These are phyloP conservation scores for Flueggea neowawraea DNA, from an alignment of 441 rosid genomes.

Conservation along the genomic window DNA sequence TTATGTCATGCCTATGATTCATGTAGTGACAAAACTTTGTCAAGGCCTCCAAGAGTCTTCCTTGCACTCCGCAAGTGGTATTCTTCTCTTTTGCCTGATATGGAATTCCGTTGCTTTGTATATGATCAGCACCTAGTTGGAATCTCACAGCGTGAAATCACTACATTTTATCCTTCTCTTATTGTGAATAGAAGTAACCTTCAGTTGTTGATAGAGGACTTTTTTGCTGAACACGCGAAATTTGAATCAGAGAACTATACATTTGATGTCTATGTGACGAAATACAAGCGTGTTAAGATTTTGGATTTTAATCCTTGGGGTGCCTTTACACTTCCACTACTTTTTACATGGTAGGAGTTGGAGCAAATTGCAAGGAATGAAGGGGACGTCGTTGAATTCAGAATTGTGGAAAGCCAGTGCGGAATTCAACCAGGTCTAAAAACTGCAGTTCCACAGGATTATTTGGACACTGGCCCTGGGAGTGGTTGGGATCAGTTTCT, in stretches of 20 bases:
- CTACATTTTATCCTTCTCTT: constrained; percentile 63
- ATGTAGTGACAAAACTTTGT: constrained; percentile 40
- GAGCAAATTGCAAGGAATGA: too few relatives aligned
- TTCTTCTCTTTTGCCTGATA: constrained; percentile 50
- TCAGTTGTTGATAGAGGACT: constrained; percentile 34
- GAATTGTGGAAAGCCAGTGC: too few relatives aligned
- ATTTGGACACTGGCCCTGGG: constrained; percentile 59
- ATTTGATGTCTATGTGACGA: too few relatives aligned
- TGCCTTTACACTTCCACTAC: too few relatives aligned
- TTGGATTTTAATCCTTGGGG: too few relatives aligned
- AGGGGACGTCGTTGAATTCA: too few relatives aligned
- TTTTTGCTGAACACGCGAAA: constrained; percentile 42
- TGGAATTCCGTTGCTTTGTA: constrained; percentile 85
- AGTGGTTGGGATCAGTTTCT: constrained; percentile 83
- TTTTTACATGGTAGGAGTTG: too few relatives aligned
- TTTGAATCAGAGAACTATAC: too few relatives aligned
- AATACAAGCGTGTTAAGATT: too few relatives aligned
- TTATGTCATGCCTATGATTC: constrained; percentile 73
- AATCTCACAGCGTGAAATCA: constrained; percentile 75
- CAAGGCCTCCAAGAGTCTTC: constrained; percentile 60
- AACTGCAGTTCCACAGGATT: constrained; percentile 78
- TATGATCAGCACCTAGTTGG: constrained; percentile 47
- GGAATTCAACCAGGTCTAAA: too few relatives aligned
- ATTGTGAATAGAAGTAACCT: constrained; percentile 33
- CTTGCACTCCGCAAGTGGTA: constrained; percentile 87